These are phyloP conservation scores for Globisporangium paddicum DNA, from an alignment of 352 stramenopile genomes.

Conservation along the genomic window DNA sequence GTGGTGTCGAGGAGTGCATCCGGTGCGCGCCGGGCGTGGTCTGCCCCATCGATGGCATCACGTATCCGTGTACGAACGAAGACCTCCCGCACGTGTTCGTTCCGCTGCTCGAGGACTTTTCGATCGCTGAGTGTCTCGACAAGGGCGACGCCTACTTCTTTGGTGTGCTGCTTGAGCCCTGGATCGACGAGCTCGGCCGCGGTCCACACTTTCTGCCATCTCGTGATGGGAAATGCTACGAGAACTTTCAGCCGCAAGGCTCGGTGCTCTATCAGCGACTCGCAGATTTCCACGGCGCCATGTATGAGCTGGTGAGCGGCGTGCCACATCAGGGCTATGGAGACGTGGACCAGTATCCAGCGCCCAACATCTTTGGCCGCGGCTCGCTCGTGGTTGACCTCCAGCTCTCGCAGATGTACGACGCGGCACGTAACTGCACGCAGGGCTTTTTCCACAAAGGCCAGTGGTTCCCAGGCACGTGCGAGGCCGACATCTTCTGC, in stretches of 20 bases:
- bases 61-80: slow-evolving; percentile 85
- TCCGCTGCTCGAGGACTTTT: slow-evolving; percentile 80
- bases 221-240: slow-evolving; percentile 88
- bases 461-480: slow-evolving; percentile 94
- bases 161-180: slow-evolving; percentile 93
- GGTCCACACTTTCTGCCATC: slow-evolving; percentile 90
- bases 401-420: slow-evolving; percentile 72
- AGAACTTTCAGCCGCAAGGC: slow-evolving; percentile 86
- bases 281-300: slow-evolving; percentile 91
- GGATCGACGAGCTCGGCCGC: slow-evolving; percentile 91
- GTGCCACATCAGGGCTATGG: slow-evolving; percentile 94
- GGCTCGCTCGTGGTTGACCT: slow-evolving; percentile 88
- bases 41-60: slow-evolving; percentile 95
- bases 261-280: slow-evolving; percentile 93
- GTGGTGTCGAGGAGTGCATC: slow-evolving; percentile 91
- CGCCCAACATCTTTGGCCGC: slow-evolving; percentile 80
- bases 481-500: slow-evolving; percentile 96
- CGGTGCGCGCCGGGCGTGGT: slow-evolving; percentile 90
- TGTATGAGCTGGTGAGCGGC: slow-evolving; percentile 91
- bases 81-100: slow-evolving; percentile 93
- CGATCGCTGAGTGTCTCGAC: slow-evolving; percentile 86
- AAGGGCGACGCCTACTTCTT: slow-evolving; percentile 87
- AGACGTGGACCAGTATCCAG: slow-evolving; percentile 58
- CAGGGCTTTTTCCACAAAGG: slow-evolving; percentile 86
- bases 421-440: slow-evolving; percentile 92